Evolutionary conservation across 1,284 basidiomycete genomes (phyloP).

Genomic region (Rhizopogon parksii): DNA sequence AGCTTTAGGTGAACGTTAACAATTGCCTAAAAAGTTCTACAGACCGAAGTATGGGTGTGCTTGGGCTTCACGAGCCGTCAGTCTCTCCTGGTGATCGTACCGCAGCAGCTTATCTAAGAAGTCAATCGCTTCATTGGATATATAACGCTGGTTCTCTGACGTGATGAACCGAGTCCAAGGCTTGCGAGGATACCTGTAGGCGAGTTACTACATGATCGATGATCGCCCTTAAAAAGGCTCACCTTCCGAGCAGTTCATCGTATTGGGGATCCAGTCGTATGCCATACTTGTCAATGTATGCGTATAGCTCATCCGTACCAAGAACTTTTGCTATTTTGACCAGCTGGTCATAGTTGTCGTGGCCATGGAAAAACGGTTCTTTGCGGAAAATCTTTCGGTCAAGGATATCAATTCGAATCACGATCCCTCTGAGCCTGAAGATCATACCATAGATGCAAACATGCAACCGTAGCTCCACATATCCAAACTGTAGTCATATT

Average conservation of each 20-base stretch:
- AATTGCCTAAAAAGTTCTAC: conserved; percentile 13
- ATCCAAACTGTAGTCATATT: conserved; percentile 94
- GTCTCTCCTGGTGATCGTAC: conserved; percentile 95
- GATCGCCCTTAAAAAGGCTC: conserved; percentile 5
- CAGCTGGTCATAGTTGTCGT: conserved; percentile 98
- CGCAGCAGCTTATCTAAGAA: conserved; percentile 93
- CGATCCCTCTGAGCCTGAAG: background rate
- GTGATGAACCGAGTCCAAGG: conserved; percentile 93
- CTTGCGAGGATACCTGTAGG: conserved; percentile 77
- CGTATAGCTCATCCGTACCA: conserved; percentile 92
- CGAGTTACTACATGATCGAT: conserved; percentile 1
- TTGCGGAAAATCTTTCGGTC: conserved; percentile 87
- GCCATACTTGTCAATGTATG: conserved; percentile 89
- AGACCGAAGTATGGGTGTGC: conserved; percentile 84
- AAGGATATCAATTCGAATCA: conserved; percentile 3
- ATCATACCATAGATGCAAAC: conserved; percentile 93
- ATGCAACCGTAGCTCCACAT: conserved; percentile 99
- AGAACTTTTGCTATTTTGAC: conserved; percentile 98
- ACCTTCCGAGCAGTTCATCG: conserved; percentile 84
- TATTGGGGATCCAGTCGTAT: conserved; percentile 90
- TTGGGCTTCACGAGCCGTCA: conserved; percentile 91
- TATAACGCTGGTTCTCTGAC: conserved; percentile 93
- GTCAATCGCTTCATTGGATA: conserved; percentile 97
- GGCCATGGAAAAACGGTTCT: conserved; percentile 99
- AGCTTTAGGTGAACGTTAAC: background rate